Conservation (phyloP, 2,329 filamentous ascomycete species). For the Elsinoe australis region DNA sequence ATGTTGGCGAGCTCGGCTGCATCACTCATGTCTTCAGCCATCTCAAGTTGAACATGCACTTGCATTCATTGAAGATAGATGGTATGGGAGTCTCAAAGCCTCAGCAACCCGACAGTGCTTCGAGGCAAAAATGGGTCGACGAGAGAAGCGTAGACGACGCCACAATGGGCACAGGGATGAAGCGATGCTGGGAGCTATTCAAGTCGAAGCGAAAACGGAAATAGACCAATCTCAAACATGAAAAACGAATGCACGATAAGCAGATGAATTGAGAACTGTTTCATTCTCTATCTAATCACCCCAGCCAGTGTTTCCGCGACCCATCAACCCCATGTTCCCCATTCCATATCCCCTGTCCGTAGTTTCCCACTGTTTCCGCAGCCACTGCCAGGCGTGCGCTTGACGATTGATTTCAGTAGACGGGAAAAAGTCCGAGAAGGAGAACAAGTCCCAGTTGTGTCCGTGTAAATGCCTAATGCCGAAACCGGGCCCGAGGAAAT, state of each 20-base stretch:
- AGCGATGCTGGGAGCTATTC: conserved; percentile 2
- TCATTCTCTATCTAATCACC: too few relatives aligned
- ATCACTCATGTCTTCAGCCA: conserved; percentile 5
- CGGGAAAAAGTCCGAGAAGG: neutral
- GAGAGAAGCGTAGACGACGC: conserved; percentile 1
- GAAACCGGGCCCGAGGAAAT: neutral
- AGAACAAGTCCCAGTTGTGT: neutral
- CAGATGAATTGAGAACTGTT: too few relatives aligned
- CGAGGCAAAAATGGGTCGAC: conserved; percentile 3
- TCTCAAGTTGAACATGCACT: conserved; percentile 3
- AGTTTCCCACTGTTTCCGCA: neutral
- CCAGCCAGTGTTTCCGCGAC: too few relatives aligned
- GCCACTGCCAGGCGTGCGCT: conserved; percentile 5
- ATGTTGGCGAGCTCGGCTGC: neutral
- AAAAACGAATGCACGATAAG: too few relatives aligned
- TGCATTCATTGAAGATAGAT: neutral
- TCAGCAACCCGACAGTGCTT: neutral
- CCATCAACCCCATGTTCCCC: too few relatives aligned
- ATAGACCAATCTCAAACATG: too few relatives aligned
- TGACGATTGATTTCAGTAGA: neutral
- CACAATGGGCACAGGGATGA: conserved; percentile 3
- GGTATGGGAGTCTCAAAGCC: neutral
- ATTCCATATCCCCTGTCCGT: too few relatives aligned
- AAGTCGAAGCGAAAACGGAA: neutral
- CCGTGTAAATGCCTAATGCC: conserved; percentile 5